A percentile compares a stretch with the other conserved stretches of the same genome.
These are phyloP conservation scores for Phoma herbarum DNA, from an alignment of 2,329 filamentous ascomycete species.

Conservation along the genomic window DNA sequence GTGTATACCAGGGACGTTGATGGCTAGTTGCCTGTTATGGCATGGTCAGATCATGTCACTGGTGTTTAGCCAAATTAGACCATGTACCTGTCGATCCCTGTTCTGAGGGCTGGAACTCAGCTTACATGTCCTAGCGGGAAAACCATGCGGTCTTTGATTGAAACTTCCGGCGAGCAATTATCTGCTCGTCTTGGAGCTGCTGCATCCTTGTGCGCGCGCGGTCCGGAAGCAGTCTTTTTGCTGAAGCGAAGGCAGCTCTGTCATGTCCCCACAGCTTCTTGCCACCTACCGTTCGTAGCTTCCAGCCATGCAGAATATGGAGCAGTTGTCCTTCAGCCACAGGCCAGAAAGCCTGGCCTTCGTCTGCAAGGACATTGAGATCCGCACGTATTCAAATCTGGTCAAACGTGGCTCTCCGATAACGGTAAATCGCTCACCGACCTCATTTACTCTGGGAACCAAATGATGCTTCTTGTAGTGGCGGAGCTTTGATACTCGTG, in stretches of 20 bases:
- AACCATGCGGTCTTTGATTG: not conserved
- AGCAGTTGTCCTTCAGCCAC: no score
- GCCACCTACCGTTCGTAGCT: no score
- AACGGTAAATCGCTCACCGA: no score
- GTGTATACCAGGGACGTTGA: constrained; percentile 1
- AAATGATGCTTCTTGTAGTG: no score
- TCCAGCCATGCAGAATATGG: no score
- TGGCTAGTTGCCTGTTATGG: constrained; percentile 4
- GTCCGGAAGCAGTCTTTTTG: not conserved
- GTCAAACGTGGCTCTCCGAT: no score
- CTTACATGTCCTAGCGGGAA: constrained; percentile 2
- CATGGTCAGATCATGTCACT: constrained; percentile 6
- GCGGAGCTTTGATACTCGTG: no score
- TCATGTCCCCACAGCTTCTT: not conserved
- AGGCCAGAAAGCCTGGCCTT: no score
- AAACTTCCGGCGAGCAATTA: not conserved
- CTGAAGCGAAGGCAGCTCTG: not conserved
- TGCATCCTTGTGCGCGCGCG: no score
- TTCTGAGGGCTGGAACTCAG: not conserved
- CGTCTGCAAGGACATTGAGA: no score
- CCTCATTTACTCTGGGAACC: no score
- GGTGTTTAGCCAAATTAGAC: constrained; percentile 7
- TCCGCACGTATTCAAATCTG: no score
- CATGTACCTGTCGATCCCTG: constrained; percentile 11
- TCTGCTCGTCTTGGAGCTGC: not conserved